Evolutionary conservation across 2,329 filamentous ascomycete species (phyloP).

Genomic region (Fonsecaea monophora): DNA sequence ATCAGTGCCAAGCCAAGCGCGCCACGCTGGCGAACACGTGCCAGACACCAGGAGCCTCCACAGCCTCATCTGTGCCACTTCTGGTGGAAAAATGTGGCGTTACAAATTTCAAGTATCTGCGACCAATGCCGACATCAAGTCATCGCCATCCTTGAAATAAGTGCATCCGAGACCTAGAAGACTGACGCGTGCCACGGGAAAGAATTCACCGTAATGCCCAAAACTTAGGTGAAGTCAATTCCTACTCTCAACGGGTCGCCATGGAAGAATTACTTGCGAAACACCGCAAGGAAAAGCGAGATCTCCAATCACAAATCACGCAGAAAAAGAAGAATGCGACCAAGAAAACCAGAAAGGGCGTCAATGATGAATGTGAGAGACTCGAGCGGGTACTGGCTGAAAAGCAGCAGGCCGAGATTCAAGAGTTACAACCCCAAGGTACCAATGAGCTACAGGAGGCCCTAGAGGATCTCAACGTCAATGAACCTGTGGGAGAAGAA

Average conservation of each 20-base stretch:
- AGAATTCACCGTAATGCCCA: neutral
- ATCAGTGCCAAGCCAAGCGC: neutral
- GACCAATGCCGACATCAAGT: neutral
- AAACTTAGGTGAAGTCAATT: conserved; percentile 3
- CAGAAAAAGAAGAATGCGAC: conserved; percentile 97
- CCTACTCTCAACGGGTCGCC: conserved; percentile 32
- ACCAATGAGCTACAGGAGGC: conserved; percentile 27
- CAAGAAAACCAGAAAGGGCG: conserved; percentile 75
- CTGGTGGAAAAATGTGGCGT: conserved; percentile 5
- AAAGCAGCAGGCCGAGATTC: conserved; percentile 52
- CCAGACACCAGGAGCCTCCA: neutral
- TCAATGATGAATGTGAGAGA: conserved; percentile 69
- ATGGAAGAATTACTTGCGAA: conserved; percentile 79
- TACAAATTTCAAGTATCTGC: neutral
- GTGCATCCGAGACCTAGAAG: neutral
- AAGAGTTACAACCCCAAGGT: conserved; percentile 35
- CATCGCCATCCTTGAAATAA: neutral
- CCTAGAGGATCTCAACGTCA: conserved; percentile 46
- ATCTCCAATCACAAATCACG: conserved; percentile 83
- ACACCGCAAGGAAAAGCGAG: conserved; percentile 87
- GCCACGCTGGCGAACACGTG: neutral
- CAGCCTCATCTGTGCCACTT: conserved; percentile 3
- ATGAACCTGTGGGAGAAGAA: conserved; percentile 41
- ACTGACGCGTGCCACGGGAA: neutral
- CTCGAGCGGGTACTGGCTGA: conserved; percentile 64